Base-by-base conservation (phyloP, 257 asterid species). In the Solanum pimpinellifolium region DNA sequence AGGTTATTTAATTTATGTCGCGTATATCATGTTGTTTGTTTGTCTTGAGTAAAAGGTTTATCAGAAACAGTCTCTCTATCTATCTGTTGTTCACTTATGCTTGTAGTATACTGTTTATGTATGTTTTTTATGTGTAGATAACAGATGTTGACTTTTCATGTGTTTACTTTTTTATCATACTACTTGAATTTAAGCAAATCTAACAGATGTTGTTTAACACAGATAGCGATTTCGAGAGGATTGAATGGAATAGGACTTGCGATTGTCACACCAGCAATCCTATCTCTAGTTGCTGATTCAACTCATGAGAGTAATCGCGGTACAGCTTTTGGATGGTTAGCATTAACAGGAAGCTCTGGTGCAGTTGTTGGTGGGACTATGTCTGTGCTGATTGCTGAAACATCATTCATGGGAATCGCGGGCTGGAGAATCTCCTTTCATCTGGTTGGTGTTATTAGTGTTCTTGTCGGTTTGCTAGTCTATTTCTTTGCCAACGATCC, bases 381-480 rank as follows among this genome's bases (percentile, higher is more conserved):
- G 25, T 92, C 98, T 2, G 92, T 95, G 49, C 89, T 96, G 1
- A 49, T 96, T 6, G 98, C 99, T 85, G 92, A 95, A 65, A 87
- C 93, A 3, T 66, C 98, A 5, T 83, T 94, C 88, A 84, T 93
- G 92, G 99, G 99, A 5, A 92, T 95, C 31, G 92, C 98, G 2
- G 99, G 99, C 59, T 96, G 99, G 99, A 90, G 99, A 88, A 81
- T 96, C 4, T 95, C 98, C 20, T 96, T 96, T 84, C 97, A 94
- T 87, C 86, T 96, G 15, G 97, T 96, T 37, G 99, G 92, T 29
- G 14, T 92, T 16, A 9, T 94, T 69, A 96, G 99, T 62, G 91
- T 95, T 49, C 52, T 94, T 6, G 92, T 96, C 6, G 99, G 98
- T 13, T 81, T 93, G 84, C 83, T 94, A n/a, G 95, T 96, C 73